Evolutionary conservation across 2,329 filamentous ascomycete genomes (phyloP), one percentile per base, ranked within the genome.

Genomic region (Metarhizium humberi): DNA sequence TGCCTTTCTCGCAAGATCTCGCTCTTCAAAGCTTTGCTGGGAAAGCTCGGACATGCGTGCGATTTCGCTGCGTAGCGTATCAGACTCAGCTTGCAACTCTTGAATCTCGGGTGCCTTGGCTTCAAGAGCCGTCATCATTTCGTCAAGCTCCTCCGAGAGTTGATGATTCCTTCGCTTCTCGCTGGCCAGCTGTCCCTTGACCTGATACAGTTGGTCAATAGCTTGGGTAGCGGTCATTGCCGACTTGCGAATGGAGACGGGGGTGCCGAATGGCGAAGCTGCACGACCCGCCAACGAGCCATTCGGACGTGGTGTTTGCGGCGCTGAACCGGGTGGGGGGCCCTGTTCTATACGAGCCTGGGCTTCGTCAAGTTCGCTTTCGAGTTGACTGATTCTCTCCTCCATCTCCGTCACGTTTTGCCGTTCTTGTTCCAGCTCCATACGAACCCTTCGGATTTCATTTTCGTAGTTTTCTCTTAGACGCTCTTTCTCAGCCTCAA

Each of bases 91-190:
- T 50, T 88, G 85, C 18, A 95, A 75, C 62, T 97, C 92, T 58
- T 95, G 86, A 34, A 96, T 82, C 65, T 96, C 91, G 0, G 94
- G 94, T 30, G 87, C 85, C 68, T 89, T 92, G 29, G 86, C 86
- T 68, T 99, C 92, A 42, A 97, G 73, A 56, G 92, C 87, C 42
- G 85, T 80, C 56, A 96, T 82, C 75, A 96, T 89, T 57, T 94
- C 88, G 60, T 96, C 90, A 48, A 97, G 76, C 48, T 92, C 84
- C 42, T 84, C 80, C 18, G 82, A 81, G 11, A 96, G 81, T 65
- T 90, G 84, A 59, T 88, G 83, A 62, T 83, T 90, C 25, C 85
- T 82, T 56, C 88, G 81, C 66, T 86, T 85, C 69, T 95, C 88
- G 3, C 79, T 81, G 3, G 85, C 84, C 38, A 96, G 77, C 63